Evolutionary conservation across 306 rosid species (phyloP).

Genomic region (Malus sylvestris): DNA sequence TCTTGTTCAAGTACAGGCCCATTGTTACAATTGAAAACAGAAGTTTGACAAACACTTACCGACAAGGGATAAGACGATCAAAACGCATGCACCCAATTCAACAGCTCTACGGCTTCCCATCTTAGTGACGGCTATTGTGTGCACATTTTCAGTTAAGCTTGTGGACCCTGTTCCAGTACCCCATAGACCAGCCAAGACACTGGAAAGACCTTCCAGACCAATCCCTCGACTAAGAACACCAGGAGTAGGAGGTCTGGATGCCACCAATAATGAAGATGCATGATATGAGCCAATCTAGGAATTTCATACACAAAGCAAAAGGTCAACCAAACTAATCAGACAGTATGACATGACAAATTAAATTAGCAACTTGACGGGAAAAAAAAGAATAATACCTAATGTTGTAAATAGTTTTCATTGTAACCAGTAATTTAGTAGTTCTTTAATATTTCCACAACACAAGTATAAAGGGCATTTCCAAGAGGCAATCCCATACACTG

Average conservation of each 20-base stretch:
- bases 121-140: conserved; percentile 95
- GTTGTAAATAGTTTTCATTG: not conserved
- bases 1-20: not conserved
- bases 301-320: conserved; percentile 32
- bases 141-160: conserved; percentile 89
- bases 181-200: conserved; percentile 97
- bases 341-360: conserved; percentile 7
- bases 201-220: conserved; percentile 88
- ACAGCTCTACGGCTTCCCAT: conserved; percentile 99
- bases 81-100: conserved; percentile 78
- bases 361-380: not conserved
- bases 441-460: not conserved
- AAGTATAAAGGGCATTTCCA: not conserved
- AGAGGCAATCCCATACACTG: not conserved
- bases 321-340: conserved; percentile 13
- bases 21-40: conserved; percentile 14
- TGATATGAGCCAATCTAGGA: conserved; percentile 93
- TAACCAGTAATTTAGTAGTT: not conserved
- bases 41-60: conserved; percentile 45
- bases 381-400: not conserved
- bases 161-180: conserved; percentile 95
- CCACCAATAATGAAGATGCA: conserved; percentile 91
- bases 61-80: conserved; percentile 80
- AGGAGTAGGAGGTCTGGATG: conserved; percentile 93
- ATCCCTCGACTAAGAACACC: conserved; percentile 96